Percentiles rank a stretch among this genome's conserved stretches.
Evolutionary conservation across 805 yeast genomes (phyloP).

Genomic region (Ogataea dorogensis): DNA sequence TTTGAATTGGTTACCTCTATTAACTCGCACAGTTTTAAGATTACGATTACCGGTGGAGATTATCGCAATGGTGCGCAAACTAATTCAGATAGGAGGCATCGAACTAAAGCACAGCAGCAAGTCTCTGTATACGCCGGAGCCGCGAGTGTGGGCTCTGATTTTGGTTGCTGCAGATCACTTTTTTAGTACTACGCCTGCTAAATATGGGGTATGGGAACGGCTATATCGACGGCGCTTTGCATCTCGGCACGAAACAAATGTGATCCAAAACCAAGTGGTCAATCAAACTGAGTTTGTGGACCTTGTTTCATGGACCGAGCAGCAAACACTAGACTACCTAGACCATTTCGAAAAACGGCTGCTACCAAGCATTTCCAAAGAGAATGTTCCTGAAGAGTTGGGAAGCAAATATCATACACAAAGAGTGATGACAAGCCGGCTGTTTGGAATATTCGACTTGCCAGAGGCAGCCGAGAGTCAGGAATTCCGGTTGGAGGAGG

Average conservation of each 20-base stretch:
- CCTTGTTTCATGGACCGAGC: slow-evolving; percentile 48
- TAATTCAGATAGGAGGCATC: slow-evolving; percentile 23
- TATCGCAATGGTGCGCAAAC: slow-evolving; percentile 35
- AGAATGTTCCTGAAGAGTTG: slow-evolving; percentile 6
- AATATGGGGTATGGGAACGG: slow-evolving; percentile 31
- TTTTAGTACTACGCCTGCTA: slow-evolving; percentile 27
- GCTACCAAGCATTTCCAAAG: slow-evolving; percentile 15
- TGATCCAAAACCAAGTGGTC: slow-evolving; percentile 18
- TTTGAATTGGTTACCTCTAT: slow-evolving; percentile 38
- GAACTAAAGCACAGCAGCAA: slow-evolving; percentile 9
- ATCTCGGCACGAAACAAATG: slow-evolving; percentile 10
- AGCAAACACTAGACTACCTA: slow-evolving; percentile 45
- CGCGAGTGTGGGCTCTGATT: slow-evolving; percentile 35
- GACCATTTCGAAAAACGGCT: slow-evolving; percentile 44
- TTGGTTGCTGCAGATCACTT: slow-evolving; percentile 35
- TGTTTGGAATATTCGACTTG: slow-evolving; percentile 17
- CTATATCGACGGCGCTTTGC: slow-evolving; percentile 11
- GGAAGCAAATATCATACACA: slow-evolving; percentile 15
- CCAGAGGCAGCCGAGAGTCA: background rate
- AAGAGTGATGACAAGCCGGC: slow-evolving; percentile 14
- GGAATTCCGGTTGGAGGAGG: too few species aligned
- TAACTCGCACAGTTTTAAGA: slow-evolving; percentile 42
- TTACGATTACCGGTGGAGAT: slow-evolving; percentile 51
- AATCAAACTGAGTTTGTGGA: slow-evolving; percentile 34
- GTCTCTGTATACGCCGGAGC: slow-evolving; percentile 35